A percentile compares a stretch with the other conserved stretches of the same genome.
Conservation (phyloP, 208 protist species). For the Crithidia bombi region DNA sequence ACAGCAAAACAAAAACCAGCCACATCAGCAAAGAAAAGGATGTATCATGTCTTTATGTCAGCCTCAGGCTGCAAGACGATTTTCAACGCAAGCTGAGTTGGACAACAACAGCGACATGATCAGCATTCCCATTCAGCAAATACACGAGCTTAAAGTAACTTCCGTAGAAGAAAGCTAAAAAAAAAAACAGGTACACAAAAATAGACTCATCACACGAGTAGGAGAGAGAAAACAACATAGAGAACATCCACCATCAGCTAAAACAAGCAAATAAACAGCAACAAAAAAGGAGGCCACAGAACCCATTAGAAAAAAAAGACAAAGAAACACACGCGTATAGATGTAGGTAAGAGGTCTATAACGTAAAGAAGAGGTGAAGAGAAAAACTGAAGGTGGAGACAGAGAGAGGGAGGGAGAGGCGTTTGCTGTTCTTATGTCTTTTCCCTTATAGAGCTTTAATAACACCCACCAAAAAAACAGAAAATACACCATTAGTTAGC, state of each 20-base stretch:
- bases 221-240: not conserved
- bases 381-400: too few species aligned
- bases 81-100: not conserved
- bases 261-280: not conserved
- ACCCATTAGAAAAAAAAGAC: conserved; percentile 6
- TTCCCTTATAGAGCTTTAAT: too few species aligned
- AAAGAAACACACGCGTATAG: not conserved
- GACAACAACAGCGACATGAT: not conserved
- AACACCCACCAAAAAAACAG: not conserved
- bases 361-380: too few species aligned
- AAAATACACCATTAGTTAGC: not conserved
- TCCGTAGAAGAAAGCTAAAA: conserved; percentile 1
- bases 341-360: too few species aligned
- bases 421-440: too few species aligned
- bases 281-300: not conserved
- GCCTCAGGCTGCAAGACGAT: too few species aligned
- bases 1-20: not conserved
- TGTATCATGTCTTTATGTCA: too few species aligned
- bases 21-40: not conserved
- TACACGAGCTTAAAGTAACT: not conserved
- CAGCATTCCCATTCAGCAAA: not conserved
- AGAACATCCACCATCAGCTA: not conserved
- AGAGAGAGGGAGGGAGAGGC: too few species aligned
- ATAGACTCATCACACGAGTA: not conserved
- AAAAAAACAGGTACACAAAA: conserved; percentile 1